A percentile compares a stretch with the other conserved stretches of the same genome.
Evolutionary conservation across 2,329 filamentous ascomycete genomes (phyloP).

Genomic region (Trichoderma asperellum): DNA sequence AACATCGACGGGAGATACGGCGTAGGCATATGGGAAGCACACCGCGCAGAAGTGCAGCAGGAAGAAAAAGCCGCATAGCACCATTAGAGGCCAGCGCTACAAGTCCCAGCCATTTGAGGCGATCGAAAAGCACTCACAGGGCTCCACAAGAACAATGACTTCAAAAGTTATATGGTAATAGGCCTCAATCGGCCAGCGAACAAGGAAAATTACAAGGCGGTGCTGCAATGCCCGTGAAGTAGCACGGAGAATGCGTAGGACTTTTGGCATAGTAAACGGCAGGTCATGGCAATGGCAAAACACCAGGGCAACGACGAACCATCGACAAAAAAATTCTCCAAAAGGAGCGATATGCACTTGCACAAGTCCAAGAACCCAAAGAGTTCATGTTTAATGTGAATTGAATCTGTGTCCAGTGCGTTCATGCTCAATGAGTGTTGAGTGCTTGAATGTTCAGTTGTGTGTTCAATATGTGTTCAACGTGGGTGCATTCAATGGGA

Average conservation of each 20-base stretch:
- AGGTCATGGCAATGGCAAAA: background rate
- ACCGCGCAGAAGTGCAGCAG: background rate
- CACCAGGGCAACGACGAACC: background rate
- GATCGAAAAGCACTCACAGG: background rate
- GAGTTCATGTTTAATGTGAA: background rate
- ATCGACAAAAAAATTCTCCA: background rate
- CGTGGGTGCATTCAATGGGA: background rate
- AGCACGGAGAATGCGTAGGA: conserved; percentile 15
- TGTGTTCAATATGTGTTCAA: background rate
- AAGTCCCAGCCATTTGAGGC: background rate
- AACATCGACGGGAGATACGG: background rate
- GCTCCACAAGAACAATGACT: background rate
- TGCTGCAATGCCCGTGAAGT: conserved; percentile 6
- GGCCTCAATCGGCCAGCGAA: background rate
- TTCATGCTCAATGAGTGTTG: background rate
- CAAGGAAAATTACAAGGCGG: background rate
- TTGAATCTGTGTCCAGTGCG: background rate
- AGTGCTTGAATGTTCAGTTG: background rate
- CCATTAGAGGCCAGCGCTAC: background rate
- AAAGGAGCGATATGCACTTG: background rate
- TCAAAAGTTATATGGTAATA: background rate
- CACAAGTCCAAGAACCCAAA: background rate
- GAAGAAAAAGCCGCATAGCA: conserved; percentile 11
- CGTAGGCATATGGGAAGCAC: background rate
- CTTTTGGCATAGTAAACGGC: background rate